Evolutionary conservation across 2,329 filamentous ascomycete genomes (phyloP).

Genomic region (Fusarium foetens): DNA sequence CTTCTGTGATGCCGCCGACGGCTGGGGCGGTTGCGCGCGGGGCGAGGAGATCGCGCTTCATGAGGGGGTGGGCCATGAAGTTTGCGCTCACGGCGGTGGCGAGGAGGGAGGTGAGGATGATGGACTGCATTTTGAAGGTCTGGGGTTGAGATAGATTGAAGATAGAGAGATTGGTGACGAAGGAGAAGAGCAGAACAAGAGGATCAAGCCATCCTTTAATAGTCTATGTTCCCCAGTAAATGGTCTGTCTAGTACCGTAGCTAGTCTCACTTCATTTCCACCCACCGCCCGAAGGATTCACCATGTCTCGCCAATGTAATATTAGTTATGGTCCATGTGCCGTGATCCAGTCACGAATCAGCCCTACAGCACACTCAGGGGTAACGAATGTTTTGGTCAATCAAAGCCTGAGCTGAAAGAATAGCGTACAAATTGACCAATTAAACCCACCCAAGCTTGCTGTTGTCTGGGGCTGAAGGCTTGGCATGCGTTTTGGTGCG

Average conservation of each 20-base stretch:
- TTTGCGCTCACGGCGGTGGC: conserved; percentile 42
- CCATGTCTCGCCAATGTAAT: neutral
- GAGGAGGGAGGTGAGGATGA: conserved; percentile 43
- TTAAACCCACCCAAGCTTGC: rapidly evolving
- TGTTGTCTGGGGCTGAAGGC: neutral
- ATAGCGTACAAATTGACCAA: neutral
- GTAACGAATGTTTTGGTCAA: neutral
- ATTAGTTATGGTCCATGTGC: neutral
- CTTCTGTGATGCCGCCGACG: conserved; percentile 11
- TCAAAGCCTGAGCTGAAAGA: neutral
- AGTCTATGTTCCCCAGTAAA: neutral
- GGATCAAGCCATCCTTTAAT: conserved; percentile 7
- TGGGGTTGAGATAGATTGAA: neutral
- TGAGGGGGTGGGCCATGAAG: conserved; percentile 45
- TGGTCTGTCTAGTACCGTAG: neutral
- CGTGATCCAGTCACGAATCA: conserved; percentile 5
- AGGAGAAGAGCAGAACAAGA: neutral
- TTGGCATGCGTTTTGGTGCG: neutral
- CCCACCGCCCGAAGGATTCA: neutral
- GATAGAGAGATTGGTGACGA: neutral
- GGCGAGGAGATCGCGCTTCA: conserved; percentile 40
- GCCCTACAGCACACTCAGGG: conserved; percentile 12
- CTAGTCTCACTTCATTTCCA: conserved; percentile 21
- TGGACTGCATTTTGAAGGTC: conserved; percentile 44
- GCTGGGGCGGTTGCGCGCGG: conserved; percentile 40